phyloP scores from a whole-genome alignment of 2,329 filamentous ascomycete genomes.

The Domatiomyces globalis region DNA sequence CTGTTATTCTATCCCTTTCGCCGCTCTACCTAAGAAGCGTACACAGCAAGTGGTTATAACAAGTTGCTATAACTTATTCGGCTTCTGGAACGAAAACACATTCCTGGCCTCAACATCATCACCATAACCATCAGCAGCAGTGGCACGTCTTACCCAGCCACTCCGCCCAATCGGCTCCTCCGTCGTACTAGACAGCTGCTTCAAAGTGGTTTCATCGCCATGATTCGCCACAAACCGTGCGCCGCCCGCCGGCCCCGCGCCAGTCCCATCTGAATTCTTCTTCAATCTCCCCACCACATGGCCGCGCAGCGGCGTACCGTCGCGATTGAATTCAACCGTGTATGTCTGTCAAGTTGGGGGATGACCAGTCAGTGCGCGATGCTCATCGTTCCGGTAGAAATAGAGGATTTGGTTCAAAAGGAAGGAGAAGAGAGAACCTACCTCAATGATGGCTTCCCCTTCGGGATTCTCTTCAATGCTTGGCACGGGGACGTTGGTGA shows the following conservation, averaged over 20 bases:
- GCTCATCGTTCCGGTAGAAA: not conserved
- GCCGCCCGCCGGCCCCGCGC: conserved; percentile 9
- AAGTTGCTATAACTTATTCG: not conserved
- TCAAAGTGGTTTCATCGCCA: conserved; percentile 36
- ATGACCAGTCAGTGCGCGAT: not conserved
- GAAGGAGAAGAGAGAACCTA: conserved; percentile 19
- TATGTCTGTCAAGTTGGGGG: conserved; percentile 36
- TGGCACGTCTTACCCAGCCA: conserved; percentile 30
- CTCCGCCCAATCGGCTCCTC: conserved; percentile 37
- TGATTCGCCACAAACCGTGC: conserved; percentile 45
- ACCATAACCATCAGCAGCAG: not conserved
- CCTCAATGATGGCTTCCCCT: conserved; percentile 41
- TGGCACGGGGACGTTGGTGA: conserved; percentile 30
- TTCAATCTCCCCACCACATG: conserved; percentile 41
- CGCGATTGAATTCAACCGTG: conserved; percentile 43
- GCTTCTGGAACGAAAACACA: conserved; percentile 23
- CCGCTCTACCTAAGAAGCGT: too few species aligned
- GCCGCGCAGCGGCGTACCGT: conserved; percentile 35
- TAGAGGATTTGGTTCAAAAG: conserved; percentile 3
- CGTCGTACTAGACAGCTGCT: conserved; percentile 28
- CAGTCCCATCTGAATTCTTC: conserved; percentile 15
- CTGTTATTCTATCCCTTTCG: too few species aligned
- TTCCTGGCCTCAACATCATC: conserved; percentile 23
- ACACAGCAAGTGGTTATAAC: too few species aligned
- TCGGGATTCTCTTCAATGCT: conserved; percentile 30